phyloP scores from a whole-genome alignment of 495 filamentous ascomycete species.

The Aspergillus egyptiacus region DNA sequence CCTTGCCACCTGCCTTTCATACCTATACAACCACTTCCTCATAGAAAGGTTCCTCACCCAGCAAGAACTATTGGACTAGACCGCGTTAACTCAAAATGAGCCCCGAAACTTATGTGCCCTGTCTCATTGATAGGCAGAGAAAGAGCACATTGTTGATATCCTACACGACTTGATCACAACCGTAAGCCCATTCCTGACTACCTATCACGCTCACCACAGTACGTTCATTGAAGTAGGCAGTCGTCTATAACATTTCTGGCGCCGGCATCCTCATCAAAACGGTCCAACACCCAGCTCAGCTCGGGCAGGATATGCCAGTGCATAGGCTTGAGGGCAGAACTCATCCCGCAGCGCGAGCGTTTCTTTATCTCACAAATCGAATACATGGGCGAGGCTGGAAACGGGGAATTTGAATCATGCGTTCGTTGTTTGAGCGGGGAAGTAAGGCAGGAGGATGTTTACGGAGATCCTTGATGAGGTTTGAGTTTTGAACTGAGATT shows the following conservation, averaged over 20 bases:
- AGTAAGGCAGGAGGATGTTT: conserved; percentile 24
- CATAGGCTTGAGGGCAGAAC: conserved; percentile 43
- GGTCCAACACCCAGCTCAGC: conserved; percentile 37
- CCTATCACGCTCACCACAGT: background rate
- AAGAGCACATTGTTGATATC: conserved; percentile 34
- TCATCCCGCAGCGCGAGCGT: conserved; percentile 56
- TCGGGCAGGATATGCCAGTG: conserved; percentile 36
- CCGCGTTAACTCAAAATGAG: conserved; percentile 33
- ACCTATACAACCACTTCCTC: conserved; percentile 41
- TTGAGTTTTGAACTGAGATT: too few relatives aligned
- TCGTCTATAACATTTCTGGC: conserved; percentile 41
- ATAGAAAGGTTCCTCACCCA: conserved; percentile 40
- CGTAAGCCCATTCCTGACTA: conserved; percentile 7
- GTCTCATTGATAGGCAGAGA: conserved; percentile 32
- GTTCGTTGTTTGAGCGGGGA: conserved; percentile 27
- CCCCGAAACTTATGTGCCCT: conserved; percentile 31
- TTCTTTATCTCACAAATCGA: conserved; percentile 40
- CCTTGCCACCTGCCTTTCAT: conserved; percentile 30
- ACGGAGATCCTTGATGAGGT: conserved; percentile 30
- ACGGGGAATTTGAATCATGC: conserved; percentile 17
- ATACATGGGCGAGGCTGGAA: conserved; percentile 16
- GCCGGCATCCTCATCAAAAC: conserved; percentile 41
- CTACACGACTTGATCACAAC: conserved; percentile 22
- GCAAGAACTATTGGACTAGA: conserved; percentile 27
- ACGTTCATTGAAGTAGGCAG: conserved; percentile 15